Conservation (phyloP, 2,329 filamentous ascomycete genomes). For the Clarireedia hainanense region DNA sequence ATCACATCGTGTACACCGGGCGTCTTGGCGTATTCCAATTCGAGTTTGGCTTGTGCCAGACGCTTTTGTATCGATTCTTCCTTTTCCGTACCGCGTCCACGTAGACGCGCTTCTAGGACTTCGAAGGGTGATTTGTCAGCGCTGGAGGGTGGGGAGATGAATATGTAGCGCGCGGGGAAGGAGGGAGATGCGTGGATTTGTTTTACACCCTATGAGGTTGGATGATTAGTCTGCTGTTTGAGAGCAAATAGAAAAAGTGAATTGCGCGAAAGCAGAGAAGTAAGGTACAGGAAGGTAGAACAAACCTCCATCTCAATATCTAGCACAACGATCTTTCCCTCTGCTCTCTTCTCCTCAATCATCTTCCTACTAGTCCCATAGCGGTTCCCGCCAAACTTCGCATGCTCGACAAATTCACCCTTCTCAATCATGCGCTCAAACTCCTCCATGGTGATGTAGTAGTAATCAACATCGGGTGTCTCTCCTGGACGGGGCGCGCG, state of each 20-base stretch:
- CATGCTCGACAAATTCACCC: conserved; percentile 75
- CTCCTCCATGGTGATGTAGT: conserved; percentile 59
- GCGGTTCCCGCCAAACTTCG: conserved; percentile 74
- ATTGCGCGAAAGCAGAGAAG: background rate
- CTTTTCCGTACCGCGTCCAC: conserved; percentile 69
- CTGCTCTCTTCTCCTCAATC: conserved; percentile 60
- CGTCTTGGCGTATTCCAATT: conserved; percentile 65
- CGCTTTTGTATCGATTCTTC: conserved; percentile 65
- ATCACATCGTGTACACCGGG: conserved; percentile 59
- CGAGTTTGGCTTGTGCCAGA: conserved; percentile 61
- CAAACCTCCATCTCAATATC: conserved; percentile 94
- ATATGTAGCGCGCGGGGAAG: conserved; percentile 66
- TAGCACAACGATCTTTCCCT: conserved; percentile 69
- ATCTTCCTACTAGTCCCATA: conserved; percentile 81
- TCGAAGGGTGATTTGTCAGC: conserved; percentile 35
- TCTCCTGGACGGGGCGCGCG: conserved; percentile 69
- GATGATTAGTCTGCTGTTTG: background rate
- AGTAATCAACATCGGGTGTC: conserved; percentile 69
- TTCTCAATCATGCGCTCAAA: conserved; percentile 62
- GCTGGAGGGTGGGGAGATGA: conserved; percentile 69
- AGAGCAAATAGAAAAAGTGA: background rate
- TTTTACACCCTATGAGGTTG: conserved; percentile 62
- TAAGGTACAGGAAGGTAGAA: background rate
- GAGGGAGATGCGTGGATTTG: conserved; percentile 60
- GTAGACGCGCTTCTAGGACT: conserved; percentile 64